Evolutionary conservation across 768 basidiomycete genomes (phyloP).

Genomic region (Suillus bovinus): DNA sequence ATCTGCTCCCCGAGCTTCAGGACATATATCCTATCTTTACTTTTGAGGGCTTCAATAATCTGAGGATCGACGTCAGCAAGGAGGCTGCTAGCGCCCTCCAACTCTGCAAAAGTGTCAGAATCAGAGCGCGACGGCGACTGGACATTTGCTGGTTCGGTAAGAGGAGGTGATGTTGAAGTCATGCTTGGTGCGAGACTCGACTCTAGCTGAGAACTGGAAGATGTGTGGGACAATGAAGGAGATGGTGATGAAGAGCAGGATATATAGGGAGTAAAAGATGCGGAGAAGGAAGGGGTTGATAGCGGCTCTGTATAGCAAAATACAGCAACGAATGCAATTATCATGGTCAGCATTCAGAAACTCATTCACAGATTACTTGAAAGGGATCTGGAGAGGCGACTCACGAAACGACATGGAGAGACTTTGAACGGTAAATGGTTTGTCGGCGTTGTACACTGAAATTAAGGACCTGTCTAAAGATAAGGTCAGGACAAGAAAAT

Average conservation of each 20-base stretch:
- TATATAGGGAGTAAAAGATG: slow-evolving; percentile 14
- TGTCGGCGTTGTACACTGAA: slow-evolving; percentile 17
- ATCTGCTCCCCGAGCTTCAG: slow-evolving; percentile 87
- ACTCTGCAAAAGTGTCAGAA: slow-evolving; percentile 30
- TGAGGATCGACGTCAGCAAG: slow-evolving; percentile 66
- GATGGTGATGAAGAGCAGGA: slow-evolving; percentile 18
- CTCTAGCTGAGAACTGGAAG: slow-evolving; percentile 17
- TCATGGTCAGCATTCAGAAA: slow-evolving; percentile 15
- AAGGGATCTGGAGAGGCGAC: slow-evolving; percentile 8
- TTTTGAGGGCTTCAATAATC: slow-evolving; percentile 82
- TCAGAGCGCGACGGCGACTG: slow-evolving; percentile 24
- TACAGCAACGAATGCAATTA: slow-evolving; percentile 9
- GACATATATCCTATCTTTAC: slow-evolving; percentile 87
- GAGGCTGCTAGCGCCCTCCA: slow-evolving; percentile 25
- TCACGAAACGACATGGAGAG: slow-evolving; percentile 16
- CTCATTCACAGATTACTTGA: slow-evolving; percentile 6
- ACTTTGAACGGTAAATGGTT: slow-evolving; percentile 9
- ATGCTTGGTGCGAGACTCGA: slow-evolving; percentile 12
- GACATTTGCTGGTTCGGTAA: slow-evolving; percentile 13
- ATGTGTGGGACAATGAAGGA: slow-evolving; percentile 15
- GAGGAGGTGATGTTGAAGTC: slow-evolving; percentile 14
- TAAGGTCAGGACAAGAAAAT: slow-evolving; percentile 10
- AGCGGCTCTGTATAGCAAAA: slow-evolving; percentile 5
- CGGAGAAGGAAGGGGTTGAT: slow-evolving; percentile 11
- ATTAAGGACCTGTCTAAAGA: slow-evolving; percentile 19